Evolutionary conservation across 495 filamentous ascomycete species (phyloP), one percentile per base, ranked within the genome.

Genomic region (Aspergillus avenaceus): DNA sequence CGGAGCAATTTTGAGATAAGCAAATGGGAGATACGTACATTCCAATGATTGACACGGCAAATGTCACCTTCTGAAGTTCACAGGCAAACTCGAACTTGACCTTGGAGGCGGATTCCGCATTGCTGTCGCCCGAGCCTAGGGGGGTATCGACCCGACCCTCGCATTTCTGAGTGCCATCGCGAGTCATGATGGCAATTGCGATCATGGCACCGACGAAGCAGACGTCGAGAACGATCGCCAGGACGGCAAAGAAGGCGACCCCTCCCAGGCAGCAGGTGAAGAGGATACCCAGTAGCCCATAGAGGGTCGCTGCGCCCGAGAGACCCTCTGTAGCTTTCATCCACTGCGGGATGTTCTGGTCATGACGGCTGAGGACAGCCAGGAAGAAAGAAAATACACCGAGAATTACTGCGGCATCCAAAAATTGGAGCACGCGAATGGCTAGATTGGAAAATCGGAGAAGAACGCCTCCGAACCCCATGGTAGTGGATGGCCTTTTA

Each of bases 291-390:
- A 89, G 69, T 45, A 86, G 64, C 8, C 83, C 79, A 65, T 95
- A 96, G 6, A 91, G 66, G 1, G 82, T 76, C 3, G 81, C 86
- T 6, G 77, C 78, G 42, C 88, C 91, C 1, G 87, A 76, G 28
- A 96, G 84, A 63, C 91, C 91, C 52, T 87, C 85, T 23, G 95
- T 88, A 31, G 90, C 91, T 44, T 80, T 82, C 45, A 84, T 69
- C 75, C 81, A 87, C 55, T 63, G 79, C 3, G 76, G 71, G 56
- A 90, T 88, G 28, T 55, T 34, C 18, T 81, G 61, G 55, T 80
- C 53, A 65, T 86, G 78, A 53, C 80, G 73, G 41, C 74, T 47
- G 9, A 90, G 81, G 19, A 71, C 62, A 53, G 71, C 70, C 16
- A 72, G 59, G 49, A 55, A 72, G 50, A 73, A 95, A 22, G 85